phyloP scores from a whole-genome alignment of 306 rosid species.

The Casuarina equisetifolia region DNA sequence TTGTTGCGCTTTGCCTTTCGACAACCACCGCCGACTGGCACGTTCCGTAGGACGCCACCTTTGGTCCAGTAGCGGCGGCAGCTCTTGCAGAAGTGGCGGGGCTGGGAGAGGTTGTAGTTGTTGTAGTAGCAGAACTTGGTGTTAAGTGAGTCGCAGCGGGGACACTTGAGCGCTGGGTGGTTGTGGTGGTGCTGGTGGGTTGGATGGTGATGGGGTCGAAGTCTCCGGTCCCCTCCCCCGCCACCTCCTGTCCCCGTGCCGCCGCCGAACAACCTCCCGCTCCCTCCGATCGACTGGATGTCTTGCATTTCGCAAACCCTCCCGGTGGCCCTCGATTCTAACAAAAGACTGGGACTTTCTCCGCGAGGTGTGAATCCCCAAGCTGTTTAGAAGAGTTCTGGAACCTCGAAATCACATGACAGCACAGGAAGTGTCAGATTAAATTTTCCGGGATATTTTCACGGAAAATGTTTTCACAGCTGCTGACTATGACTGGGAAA shows the following conservation, averaged over 20 bases:
- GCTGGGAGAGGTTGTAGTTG: conserved; percentile 97
- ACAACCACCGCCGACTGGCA: conserved; percentile 95
- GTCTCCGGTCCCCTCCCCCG: conserved; percentile 52
- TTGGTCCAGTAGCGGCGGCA: conserved; percentile 99
- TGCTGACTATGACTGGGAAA: not conserved
- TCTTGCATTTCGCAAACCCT: conserved; percentile 66
- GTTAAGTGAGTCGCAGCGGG: conserved; percentile 87
- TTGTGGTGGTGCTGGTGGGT: conserved; percentile 43
- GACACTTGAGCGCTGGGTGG: conserved; percentile 77
- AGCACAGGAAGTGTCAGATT: not conserved
- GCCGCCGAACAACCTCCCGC: conserved; percentile 51
- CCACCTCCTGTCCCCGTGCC: conserved; percentile 35
- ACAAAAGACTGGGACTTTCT: not conserved
- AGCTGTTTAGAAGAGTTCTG: not conserved
- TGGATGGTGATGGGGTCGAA: conserved; percentile 37
- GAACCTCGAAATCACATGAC: not conserved
- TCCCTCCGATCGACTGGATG: conserved; percentile 62
- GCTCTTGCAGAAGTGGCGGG: conserved; percentile 94
- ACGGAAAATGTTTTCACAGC: conserved; percentile 22
- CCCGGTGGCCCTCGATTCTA: not conserved
- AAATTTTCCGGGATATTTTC: conserved; percentile 4
- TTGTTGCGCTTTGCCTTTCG: conserved; percentile 90
- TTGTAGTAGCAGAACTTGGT: conserved; percentile 97
- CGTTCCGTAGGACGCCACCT: conserved; percentile 99
- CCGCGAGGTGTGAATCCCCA: not conserved